A percentile compares a stretch with the other conserved stretches of the same genome.
phyloP scores from a whole-genome alignment of 2,329 filamentous ascomycete genomes.

The Colletotrichum lini region DNA sequence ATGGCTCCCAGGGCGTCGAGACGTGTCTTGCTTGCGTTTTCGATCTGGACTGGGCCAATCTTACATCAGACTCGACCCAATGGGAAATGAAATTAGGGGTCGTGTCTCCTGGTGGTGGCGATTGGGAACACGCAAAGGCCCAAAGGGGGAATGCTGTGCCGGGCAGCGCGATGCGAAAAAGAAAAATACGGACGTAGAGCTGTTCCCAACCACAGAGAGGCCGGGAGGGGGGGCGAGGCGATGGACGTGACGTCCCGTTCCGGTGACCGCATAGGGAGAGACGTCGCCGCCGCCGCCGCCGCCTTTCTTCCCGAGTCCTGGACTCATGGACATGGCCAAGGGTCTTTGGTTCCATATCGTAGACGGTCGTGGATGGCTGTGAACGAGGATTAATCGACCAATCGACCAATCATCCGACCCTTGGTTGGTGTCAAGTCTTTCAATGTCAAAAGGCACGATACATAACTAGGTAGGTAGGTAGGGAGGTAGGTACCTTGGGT shows the following conservation, averaged over 20 bases:
- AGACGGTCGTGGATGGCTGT: not conserved
- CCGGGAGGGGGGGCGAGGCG: not conserved
- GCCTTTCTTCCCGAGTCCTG: too few relatives aligned
- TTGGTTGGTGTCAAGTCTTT: too few relatives aligned
- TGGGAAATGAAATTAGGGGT: slow-evolving; percentile 9
- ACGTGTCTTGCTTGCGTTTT: slow-evolving; percentile 32
- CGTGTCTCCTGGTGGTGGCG: not conserved
- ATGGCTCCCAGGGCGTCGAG: slow-evolving; percentile 14
- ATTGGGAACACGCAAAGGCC: not conserved
- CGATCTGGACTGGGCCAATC: slow-evolving; percentile 1
- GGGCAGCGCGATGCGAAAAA: slow-evolving; percentile 22
- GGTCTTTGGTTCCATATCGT: not conserved
- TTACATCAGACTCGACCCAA: not conserved
- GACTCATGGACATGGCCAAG: not conserved
- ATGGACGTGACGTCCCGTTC: not conserved
- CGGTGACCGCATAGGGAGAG: not conserved
- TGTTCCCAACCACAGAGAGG: slow-evolving; percentile 12
- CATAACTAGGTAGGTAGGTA: too few relatives aligned
- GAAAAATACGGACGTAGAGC: slow-evolving; percentile 17
- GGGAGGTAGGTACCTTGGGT: too few relatives aligned
- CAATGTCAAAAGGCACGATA: too few relatives aligned
- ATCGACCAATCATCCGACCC: too few relatives aligned
- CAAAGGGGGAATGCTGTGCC: slow-evolving; percentile 2
- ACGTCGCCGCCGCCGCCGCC: not conserved
- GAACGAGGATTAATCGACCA: too few relatives aligned